Evolutionary conservation across 306 rosid species (phyloP).

Genomic region (Ammopiptanthus mongolicus): DNA sequence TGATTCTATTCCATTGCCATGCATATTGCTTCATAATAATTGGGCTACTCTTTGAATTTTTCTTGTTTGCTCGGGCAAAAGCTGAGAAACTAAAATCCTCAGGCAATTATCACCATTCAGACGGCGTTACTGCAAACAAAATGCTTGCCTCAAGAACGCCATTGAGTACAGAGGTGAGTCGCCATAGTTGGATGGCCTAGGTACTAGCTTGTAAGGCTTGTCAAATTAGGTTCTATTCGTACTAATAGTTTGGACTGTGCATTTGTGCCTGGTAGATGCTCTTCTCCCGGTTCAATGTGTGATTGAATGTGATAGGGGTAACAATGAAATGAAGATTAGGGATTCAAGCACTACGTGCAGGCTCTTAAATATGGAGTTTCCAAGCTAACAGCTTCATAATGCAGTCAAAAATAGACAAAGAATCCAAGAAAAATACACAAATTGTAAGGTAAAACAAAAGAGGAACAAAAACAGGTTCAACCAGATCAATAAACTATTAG

Average conservation of each 20-base stretch:
- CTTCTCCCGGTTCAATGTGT: too few relatives aligned
- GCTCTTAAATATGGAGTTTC: not conserved
- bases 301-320: too few relatives aligned
- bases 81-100: slow-evolving; percentile 31
- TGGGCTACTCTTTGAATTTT: not conserved
- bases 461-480: not conserved
- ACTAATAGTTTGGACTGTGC: not conserved
- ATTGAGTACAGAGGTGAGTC: slow-evolving; percentile 39
- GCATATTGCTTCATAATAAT: not conserved
- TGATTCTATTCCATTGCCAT: slow-evolving; percentile 3
- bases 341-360: too few relatives aligned
- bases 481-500: not conserved
- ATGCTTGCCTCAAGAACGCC: slow-evolving; percentile 17
- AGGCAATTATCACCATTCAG: slow-evolving; percentile 14
- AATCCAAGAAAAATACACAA: not conserved
- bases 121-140: slow-evolving; percentile 13
- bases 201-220: not conserved
- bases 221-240: not conserved
- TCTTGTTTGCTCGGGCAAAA: slow-evolving; percentile 33
- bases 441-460: not conserved
- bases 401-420: not conserved
- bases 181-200: slow-evolving; percentile 4
- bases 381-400: not conserved
- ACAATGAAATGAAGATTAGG: too few relatives aligned
- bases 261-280: not conserved